phyloP scores from a whole-genome alignment of 2,329 filamentous ascomycete genomes.

The Emergomyces orientalis region DNA sequence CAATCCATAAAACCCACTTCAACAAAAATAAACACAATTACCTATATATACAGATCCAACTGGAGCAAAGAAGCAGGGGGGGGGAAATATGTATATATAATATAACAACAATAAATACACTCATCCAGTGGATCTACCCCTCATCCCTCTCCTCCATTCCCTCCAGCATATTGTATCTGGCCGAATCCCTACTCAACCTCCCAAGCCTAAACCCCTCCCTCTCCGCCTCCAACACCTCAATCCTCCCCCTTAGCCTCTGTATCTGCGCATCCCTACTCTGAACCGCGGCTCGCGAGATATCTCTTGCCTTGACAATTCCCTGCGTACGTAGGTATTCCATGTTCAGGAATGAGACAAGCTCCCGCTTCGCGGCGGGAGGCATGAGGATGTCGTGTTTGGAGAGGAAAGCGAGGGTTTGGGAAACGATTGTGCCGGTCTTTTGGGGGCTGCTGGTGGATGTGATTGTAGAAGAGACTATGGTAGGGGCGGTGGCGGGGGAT shows the following conservation, averaged over 20 bases:
- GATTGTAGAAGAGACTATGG: conserved; percentile 17
- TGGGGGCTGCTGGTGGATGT: conserved; percentile 24
- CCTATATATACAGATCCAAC: neutral
- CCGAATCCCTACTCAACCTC: conserved; percentile 26
- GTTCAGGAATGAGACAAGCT: conserved; percentile 39
- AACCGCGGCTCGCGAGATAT: conserved; percentile 54
- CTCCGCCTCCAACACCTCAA: conserved; percentile 50
- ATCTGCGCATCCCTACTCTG: conserved; percentile 57
- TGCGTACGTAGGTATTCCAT: conserved; percentile 50
- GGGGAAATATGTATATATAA: too few species aligned
- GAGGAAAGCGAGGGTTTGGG: conserved; percentile 26
- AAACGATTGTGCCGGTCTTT: conserved; percentile 17
- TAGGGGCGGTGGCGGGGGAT: neutral
- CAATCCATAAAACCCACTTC: neutral
- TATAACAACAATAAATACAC: neutral
- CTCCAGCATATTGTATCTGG: conserved; percentile 9
- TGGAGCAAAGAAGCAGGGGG: too few species aligned
- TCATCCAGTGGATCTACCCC: neutral
- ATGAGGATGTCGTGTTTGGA: conserved; percentile 28
- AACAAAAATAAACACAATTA: neutral
- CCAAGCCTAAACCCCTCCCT: conserved; percentile 44
- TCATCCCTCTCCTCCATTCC: neutral
- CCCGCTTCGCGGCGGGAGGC: conserved; percentile 26
- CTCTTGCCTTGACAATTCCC: conserved; percentile 56
- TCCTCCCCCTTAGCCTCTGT: conserved; percentile 55